Conservation (phyloP, 495 filamentous ascomycete genomes). For the Elaphomyces granulatus region DNA sequence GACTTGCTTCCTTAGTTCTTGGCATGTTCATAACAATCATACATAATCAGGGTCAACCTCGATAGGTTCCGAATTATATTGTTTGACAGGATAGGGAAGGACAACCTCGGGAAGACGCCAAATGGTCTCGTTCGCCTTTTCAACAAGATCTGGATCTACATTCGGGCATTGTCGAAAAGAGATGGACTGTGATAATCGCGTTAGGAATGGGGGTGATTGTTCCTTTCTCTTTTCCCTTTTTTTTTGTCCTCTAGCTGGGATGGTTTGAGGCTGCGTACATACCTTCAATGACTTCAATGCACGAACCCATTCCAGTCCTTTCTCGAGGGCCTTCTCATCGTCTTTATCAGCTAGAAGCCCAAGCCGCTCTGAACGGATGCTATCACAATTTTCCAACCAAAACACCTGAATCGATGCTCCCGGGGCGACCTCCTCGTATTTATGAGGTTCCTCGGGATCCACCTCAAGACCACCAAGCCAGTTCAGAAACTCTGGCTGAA, state of each 20-base stretch:
- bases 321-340: constrained; percentile 7
- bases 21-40: no score
- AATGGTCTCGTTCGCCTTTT: constrained; percentile 14
- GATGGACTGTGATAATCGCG: constrained; percentile 12
- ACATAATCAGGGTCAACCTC: constrained; percentile 20
- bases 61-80: constrained; percentile 6
- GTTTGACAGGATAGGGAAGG: constrained; percentile 11
- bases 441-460: constrained; percentile 8
- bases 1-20: no score
- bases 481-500: constrained; percentile 20
- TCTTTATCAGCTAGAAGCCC: background rate
- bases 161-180: constrained; percentile 21
- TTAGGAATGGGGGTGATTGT: background rate
- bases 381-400: constrained; percentile 18
- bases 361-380: constrained; percentile 6
- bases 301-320: constrained; percentile 18
- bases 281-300: constrained; percentile 14
- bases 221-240: background rate
- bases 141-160: constrained; percentile 14
- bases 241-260: background rate
- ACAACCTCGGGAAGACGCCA: constrained; percentile 22
- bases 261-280: no score
- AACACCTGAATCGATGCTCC: constrained; percentile 14
- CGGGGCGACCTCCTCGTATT: constrained; percentile 8
- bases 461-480: constrained; percentile 16